Evolutionary conservation across 2,329 filamentous ascomycete genomes (phyloP).

Genomic region (Colletotrichum camelliae): DNA sequence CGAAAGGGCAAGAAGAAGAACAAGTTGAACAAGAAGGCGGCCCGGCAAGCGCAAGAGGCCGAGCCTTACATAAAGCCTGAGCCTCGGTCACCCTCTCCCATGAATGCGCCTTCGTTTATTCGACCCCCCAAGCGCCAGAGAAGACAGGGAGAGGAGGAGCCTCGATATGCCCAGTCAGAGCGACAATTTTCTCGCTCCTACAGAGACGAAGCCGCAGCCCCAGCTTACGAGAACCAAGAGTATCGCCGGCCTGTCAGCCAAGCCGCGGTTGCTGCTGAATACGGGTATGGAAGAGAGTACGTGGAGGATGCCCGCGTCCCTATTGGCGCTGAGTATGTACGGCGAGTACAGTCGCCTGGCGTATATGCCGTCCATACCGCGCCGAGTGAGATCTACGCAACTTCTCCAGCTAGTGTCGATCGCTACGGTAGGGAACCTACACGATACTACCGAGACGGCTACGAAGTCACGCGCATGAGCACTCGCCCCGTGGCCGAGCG

Average conservation of each 20-base stretch:
- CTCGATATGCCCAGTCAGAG: conserved; percentile 46
- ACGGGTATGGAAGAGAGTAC: conserved; percentile 38
- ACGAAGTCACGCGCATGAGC: conserved; percentile 49
- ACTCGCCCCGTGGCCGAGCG: conserved; percentile 54
- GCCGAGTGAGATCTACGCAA: conserved; percentile 40
- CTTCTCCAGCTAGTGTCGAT: conserved; percentile 48
- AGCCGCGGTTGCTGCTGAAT: neutral
- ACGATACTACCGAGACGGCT: conserved; percentile 49
- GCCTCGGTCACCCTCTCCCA: conserved; percentile 67
- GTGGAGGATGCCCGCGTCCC: conserved; percentile 34
- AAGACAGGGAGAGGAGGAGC: conserved; percentile 44
- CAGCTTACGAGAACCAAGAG: conserved; percentile 31
- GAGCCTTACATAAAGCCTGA: conserved; percentile 66
- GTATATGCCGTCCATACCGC: conserved; percentile 41
- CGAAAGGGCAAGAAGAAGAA: conserved; percentile 56
- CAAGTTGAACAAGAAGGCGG: conserved; percentile 56
- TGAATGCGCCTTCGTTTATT: conserved; percentile 55
- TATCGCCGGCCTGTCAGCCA: conserved; percentile 28
- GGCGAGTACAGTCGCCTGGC: conserved; percentile 41
- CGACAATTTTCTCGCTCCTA: conserved; percentile 31
- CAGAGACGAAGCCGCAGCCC: conserved; percentile 33
- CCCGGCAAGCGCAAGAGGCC: conserved; percentile 51
- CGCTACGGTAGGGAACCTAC: conserved; percentile 45
- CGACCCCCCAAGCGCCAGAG: conserved; percentile 64
- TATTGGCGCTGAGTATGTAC: conserved; percentile 37